Evolutionary conservation across 768 basidiomycete genomes (phyloP).

Genomic region (Auricularia sp.): DNA sequence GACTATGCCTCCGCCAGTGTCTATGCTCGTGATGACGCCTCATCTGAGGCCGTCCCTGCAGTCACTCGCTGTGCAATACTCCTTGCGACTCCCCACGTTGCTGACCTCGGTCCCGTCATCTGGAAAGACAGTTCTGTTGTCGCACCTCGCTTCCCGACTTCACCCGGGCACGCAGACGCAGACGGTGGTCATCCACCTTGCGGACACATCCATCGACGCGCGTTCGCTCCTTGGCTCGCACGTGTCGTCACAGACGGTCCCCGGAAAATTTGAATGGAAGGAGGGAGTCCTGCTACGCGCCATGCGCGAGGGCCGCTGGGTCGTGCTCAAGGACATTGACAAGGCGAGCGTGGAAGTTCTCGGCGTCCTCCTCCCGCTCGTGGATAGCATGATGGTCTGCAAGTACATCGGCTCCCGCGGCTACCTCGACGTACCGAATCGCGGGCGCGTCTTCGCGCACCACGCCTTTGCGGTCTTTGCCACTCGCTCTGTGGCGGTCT

Average conservation of each 20-base stretch:
- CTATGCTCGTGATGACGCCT: constrained; percentile 51
- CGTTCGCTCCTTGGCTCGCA: constrained; percentile 90
- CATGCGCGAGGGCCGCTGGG: constrained; percentile 84
- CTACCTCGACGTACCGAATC: constrained; percentile 60
- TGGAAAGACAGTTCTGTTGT: constrained; percentile 75
- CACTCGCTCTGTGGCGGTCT: constrained; percentile 59
- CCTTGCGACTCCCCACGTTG: constrained; percentile 65
- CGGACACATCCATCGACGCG: constrained; percentile 91
- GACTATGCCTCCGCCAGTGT: constrained; percentile 17
- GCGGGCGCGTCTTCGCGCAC: constrained; percentile 63
- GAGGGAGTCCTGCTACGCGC: constrained; percentile 88
- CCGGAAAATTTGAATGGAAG: constrained; percentile 92
- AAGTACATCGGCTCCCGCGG: constrained; percentile 72
- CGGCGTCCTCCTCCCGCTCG: constrained; percentile 73
- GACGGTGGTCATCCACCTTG: constrained; percentile 79
- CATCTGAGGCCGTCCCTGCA: constrained; percentile 51
- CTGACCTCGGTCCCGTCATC: constrained; percentile 79
- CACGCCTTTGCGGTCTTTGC: constrained; percentile 82
- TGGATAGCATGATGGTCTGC: constrained; percentile 55
- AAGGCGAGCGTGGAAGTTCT: constrained; percentile 83
- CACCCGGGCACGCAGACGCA: constrained; percentile 52
- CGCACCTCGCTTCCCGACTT: constrained; percentile 61
- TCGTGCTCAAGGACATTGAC: constrained; percentile 89
- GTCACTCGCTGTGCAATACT: constrained; percentile 51
- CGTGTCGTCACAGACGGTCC: constrained; percentile 69